A percentile compares a stretch with the other conserved stretches of the same genome.
Conservation (phyloP, 2,329 filamentous ascomycete species). For the Trichoderma afroharzianum region DNA sequence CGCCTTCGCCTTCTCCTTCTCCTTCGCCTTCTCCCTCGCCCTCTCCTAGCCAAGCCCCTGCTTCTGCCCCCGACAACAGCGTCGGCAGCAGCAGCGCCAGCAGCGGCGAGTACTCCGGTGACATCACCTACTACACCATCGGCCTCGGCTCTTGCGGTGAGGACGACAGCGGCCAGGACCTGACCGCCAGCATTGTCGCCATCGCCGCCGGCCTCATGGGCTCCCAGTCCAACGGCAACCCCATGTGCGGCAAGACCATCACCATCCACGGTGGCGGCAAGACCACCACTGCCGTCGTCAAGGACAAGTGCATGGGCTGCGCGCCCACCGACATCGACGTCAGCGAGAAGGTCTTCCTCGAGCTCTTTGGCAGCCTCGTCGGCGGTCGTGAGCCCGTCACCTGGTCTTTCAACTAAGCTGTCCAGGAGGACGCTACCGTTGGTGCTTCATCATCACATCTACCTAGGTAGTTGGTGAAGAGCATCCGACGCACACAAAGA, state of each 20-base stretch:
- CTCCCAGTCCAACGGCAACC: slow-evolving; percentile 60
- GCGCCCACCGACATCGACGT: slow-evolving; percentile 54
- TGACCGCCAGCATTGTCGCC: slow-evolving; percentile 61
- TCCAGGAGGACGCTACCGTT: background rate
- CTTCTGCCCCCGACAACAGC: slow-evolving; percentile 3
- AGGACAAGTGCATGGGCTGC: slow-evolving; percentile 77
- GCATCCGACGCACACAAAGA: background rate
- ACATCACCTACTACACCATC: slow-evolving; percentile 71
- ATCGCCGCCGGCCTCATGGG: slow-evolving; percentile 65
- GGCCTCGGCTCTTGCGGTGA: slow-evolving; percentile 67
- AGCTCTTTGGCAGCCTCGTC: slow-evolving; percentile 46
- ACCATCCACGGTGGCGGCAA: slow-evolving; percentile 60
- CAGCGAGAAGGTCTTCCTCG: slow-evolving; percentile 52
- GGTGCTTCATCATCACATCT: background rate
- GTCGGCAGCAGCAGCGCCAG: slow-evolving; percentile 19
- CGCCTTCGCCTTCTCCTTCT: slow-evolving; percentile 19
- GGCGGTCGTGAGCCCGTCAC: slow-evolving; percentile 40
- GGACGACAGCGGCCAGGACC: slow-evolving; percentile 55
- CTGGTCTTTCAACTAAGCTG: slow-evolving; percentile 46
- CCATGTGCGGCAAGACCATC: slow-evolving; percentile 66
- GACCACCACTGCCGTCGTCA: slow-evolving; percentile 55
- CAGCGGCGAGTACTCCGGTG: slow-evolving; percentile 44
- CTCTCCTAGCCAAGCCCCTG: background rate
- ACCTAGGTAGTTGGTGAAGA: too few relatives aligned
- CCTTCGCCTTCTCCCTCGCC: slow-evolving; percentile 18